Conservation (phyloP, 2,329 filamentous ascomycete species). For the Fusarium sulawesiense region DNA sequence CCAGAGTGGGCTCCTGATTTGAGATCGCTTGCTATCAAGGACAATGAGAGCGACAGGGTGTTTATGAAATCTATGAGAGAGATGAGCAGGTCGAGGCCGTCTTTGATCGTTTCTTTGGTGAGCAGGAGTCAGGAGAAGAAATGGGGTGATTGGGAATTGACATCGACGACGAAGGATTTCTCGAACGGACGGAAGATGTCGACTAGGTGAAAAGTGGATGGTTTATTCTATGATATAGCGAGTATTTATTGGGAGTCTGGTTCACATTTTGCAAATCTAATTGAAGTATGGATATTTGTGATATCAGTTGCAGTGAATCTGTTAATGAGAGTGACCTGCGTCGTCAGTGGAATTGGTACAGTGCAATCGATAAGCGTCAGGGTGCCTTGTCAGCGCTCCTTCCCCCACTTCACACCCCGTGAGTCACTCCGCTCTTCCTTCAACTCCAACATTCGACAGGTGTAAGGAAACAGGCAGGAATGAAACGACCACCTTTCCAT, state of each 20-base stretch:
- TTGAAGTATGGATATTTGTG: too few species aligned
- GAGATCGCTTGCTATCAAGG: background rate
- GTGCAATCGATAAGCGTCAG: too few species aligned
- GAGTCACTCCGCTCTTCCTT: background rate
- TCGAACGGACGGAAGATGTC: conserved; percentile 15
- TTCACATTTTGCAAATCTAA: background rate
- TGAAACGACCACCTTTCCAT: too few species aligned
- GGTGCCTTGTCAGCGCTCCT: too few species aligned
- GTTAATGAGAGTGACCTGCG: too few species aligned
- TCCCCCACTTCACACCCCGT: too few species aligned
- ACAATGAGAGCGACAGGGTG: background rate
- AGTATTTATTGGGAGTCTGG: background rate
- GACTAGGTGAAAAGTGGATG: background rate
- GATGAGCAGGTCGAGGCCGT: conserved; percentile 14
- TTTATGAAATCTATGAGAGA: conserved; percentile 34
- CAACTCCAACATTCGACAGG: background rate
- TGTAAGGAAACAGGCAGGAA: background rate
- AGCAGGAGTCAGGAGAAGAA: background rate
- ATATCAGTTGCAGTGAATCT: too few species aligned
- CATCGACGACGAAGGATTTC: background rate
- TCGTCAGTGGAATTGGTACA: too few species aligned
- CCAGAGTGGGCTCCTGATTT: conserved; percentile 25
- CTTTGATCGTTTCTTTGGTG: conserved; percentile 7
- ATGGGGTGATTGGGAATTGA: conserved; percentile 28
- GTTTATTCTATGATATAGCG: background rate